phyloP scores from a whole-genome alignment of 2,329 filamentous ascomycete genomes.

The Fusarium longipes region DNA sequence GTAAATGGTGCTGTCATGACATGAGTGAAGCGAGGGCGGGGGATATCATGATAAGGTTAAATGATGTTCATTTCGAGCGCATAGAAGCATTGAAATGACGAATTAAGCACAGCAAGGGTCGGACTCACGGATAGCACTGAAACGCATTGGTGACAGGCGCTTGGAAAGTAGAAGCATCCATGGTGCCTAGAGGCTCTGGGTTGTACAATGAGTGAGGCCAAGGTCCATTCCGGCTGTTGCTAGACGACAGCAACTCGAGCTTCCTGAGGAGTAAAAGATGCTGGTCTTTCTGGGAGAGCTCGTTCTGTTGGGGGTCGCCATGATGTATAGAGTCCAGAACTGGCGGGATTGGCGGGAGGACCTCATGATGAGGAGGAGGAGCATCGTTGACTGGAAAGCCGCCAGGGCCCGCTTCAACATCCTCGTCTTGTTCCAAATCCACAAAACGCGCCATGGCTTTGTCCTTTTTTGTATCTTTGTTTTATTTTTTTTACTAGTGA shows the following conservation, averaged over 20 bases:
- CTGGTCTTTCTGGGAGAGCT: slow-evolving; percentile 42
- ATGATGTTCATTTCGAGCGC: not conserved
- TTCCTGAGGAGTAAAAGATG: slow-evolving; percentile 45
- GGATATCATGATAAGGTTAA: slow-evolving; percentile 31
- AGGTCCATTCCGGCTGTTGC: slow-evolving; percentile 44
- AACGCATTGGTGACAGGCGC: slow-evolving; percentile 44
- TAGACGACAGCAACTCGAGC: slow-evolving; percentile 38
- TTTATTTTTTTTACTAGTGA: slow-evolving; percentile 12
- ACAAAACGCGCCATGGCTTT: slow-evolving; percentile 48
- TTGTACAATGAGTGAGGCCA: slow-evolving; percentile 46
- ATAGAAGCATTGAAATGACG: slow-evolving; percentile 6
- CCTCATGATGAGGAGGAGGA: slow-evolving; percentile 43
- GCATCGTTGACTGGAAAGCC: slow-evolving; percentile 27
- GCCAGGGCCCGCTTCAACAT: slow-evolving; percentile 35
- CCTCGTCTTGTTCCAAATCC: slow-evolving; percentile 46
- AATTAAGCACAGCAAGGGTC: slow-evolving; percentile 3
- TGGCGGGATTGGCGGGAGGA: slow-evolving; percentile 39
- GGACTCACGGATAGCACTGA: slow-evolving; percentile 46
- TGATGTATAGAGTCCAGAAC: slow-evolving; percentile 41
- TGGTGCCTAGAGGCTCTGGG: slow-evolving; percentile 41
- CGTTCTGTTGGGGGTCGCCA: slow-evolving; percentile 36
- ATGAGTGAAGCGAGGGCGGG: not conserved
- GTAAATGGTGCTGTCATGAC: slow-evolving; percentile 28
- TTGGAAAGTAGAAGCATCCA: slow-evolving; percentile 43
- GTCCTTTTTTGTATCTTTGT: slow-evolving; percentile 1